Evolutionary conservation across 768 basidiomycete species (phyloP), one percentile per base, ranked within the genome.

Genomic region (Imleria badia): DNA sequence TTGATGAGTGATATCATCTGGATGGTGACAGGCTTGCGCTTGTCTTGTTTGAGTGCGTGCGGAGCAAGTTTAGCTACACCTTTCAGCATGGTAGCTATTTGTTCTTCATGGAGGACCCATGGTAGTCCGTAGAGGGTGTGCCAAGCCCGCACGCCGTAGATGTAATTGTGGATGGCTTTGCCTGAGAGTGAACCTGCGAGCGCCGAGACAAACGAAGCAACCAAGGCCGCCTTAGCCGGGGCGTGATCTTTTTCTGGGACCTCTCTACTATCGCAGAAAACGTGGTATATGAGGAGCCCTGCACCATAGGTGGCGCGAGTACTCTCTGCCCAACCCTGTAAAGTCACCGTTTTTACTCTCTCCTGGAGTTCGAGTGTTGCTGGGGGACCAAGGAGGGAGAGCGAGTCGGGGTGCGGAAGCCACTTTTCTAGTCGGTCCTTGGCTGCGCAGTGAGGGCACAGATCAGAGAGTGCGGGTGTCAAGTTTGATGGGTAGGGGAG

Each of bases 361-460:
- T 43, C 38, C 2, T 19, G 22, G 1, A 30, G 14, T 5, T 52
- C 19, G 1, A 6, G 8, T 0, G 15, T 3, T 1, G 3, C 12
- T 30, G n/a, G 44, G 14, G n/a, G 14, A 7, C 19, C 4, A 2
- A 20, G 13, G 45, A 15, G 0, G 1, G 20, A 4, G 2, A 12
- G 6, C 14, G 36, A n/a, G 3, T 33, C 2, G 0, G 23, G 22
- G 8, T 51, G 44, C 13, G 53, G 54, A 7, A 6, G 11, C 60
- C 58, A 61, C 0, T 30, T 26, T 1, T 31, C 12, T 0, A 61
- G 38, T 0, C 34, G 1, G 11, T 61, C 50, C 17, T 45, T 54
- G 3, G 57, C 53, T 2, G 19, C 0, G 5, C 52, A 64, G 14
- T 48, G 51, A 0, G 59, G 62, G 14, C 42, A 20, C 0, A 58